These are phyloP conservation scores for Melaleuca quinquenervia DNA, from an alignment of 345 rosid genomes.

Conservation along the genomic window DNA sequence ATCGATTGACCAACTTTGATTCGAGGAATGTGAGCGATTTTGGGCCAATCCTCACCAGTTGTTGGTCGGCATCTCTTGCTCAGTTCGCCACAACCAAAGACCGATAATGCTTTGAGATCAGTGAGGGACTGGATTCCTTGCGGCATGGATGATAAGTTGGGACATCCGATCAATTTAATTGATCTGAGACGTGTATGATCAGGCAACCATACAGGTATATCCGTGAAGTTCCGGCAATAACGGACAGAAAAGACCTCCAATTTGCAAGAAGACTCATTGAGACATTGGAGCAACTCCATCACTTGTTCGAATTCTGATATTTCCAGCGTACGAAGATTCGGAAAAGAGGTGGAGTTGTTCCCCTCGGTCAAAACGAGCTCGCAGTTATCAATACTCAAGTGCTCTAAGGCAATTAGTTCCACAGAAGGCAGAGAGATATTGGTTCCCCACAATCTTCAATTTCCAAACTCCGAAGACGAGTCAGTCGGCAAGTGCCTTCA, in stretches of 20 bases:
- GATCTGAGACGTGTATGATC: accelerated
- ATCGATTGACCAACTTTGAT: accelerated
- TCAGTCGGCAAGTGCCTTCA: background rate
- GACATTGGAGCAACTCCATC: background rate
- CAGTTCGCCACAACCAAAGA: accelerated
- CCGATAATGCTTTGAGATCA: accelerated
- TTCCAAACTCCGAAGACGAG: accelerated
- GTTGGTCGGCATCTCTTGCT: background rate
- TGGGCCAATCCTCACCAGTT: background rate
- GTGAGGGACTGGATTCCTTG: background rate
- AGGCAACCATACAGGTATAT: background rate
- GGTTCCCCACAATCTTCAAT: accelerated
- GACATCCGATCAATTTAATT: background rate
- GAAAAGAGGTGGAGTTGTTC: background rate
- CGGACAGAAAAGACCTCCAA: accelerated
- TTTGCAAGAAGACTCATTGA: accelerated
- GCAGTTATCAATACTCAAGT: accelerated
- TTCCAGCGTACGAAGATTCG: accelerated
- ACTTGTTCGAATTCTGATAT: accelerated
- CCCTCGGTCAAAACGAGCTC: background rate
- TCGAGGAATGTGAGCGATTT: background rate
- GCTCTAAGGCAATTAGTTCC: background rate
- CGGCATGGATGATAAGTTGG: background rate
- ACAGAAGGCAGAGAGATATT: background rate
- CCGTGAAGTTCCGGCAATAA: accelerated